phyloP scores from a whole-genome alignment of 1,139 yeast genomes.

The Scheffersomyces segobiensis region DNA sequence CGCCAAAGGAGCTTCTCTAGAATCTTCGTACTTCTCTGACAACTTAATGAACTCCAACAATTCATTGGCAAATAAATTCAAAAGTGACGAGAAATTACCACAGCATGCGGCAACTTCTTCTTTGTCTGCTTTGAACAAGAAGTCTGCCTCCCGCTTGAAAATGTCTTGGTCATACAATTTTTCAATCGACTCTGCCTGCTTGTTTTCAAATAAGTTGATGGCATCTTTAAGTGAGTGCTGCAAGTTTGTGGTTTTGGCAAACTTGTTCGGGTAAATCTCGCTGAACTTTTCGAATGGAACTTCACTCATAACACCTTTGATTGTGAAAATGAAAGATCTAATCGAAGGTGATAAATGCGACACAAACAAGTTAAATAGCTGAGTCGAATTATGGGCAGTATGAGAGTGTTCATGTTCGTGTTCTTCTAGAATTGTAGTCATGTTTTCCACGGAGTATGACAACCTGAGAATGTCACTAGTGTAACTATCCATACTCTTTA shows the following conservation, averaged over 20 bases:
- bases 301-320: constrained; percentile 59
- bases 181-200: constrained; percentile 58
- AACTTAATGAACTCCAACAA: constrained; percentile 48
- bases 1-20: constrained; percentile 27
- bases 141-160: constrained; percentile 40
- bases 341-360: constrained; percentile 72
- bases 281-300: constrained; percentile 53
- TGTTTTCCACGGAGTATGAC: constrained; percentile 29
- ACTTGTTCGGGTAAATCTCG: constrained; percentile 25
- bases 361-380: constrained; percentile 65
- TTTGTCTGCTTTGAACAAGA: constrained; percentile 57
- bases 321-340: constrained; percentile 63
- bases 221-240: constrained; percentile 54
- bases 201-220: constrained; percentile 51
- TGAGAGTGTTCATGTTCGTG: constrained; percentile 18
- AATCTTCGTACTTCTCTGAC: constrained; percentile 44
- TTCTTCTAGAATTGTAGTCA: constrained; percentile 16
- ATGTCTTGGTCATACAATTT: constrained; percentile 60
- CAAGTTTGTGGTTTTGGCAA: constrained; percentile 43
- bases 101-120: constrained; percentile 86
- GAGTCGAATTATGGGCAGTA: constrained; percentile 42
- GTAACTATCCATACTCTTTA: constrained; percentile 18
- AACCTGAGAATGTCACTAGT: constrained; percentile 15
- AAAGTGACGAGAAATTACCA: constrained; percentile 71
- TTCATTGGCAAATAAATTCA: constrained; percentile 64